These are phyloP conservation scores for Coemansia sp. DNA, from an alignment of 192 early-diverging fungal genomes.

Conservation along the genomic window DNA sequence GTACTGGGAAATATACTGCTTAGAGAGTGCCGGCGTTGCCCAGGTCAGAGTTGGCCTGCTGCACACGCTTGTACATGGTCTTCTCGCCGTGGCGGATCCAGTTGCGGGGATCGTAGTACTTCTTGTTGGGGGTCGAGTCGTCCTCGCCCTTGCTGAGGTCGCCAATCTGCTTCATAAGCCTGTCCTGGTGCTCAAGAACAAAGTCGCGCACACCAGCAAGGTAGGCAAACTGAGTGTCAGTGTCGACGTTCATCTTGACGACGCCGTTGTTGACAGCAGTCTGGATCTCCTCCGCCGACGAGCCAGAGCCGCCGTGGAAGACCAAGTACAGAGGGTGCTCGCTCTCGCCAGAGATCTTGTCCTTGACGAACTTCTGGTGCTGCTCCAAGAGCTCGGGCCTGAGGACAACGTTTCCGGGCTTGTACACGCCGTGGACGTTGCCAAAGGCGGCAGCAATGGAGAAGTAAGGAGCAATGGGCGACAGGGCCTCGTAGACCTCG, in stretches of 20 bases:
- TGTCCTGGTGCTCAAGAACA: conserved; percentile 85
- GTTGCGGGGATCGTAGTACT: conserved; percentile 96
- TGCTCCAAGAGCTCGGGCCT: conserved; percentile 90
- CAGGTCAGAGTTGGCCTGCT: conserved; percentile 78
- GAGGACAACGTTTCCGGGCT: conserved; percentile 94
- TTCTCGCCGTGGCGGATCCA: conserved; percentile 91
- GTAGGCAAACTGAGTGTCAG: conserved; percentile 98
- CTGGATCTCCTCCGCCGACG: conserved; percentile 76
- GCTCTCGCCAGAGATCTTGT: conserved; percentile 60
- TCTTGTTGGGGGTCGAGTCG: conserved; percentile 92
- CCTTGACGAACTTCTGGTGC: conserved; percentile 83
- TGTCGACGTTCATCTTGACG: conserved; percentile 99
- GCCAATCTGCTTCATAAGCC: conserved; percentile 91
- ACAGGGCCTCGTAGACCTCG: conserved; percentile 92
- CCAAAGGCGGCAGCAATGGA: conserved; percentile 96
- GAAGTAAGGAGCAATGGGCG: conserved; percentile 83
- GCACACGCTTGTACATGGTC: conserved; percentile 81
- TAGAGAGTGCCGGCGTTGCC: conserved; percentile 71
- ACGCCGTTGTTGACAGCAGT: conserved; percentile 83
- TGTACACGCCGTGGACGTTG: conserved; percentile 97
- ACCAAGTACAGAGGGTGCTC: conserved; percentile 89
- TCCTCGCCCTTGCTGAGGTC: conserved; percentile 89
- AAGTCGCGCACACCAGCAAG: conserved; percentile 85
- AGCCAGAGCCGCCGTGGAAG: conserved; percentile 98
- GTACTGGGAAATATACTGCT: not conserved